These are phyloP conservation scores for Nicotiana paniculata DNA, from an alignment of 257 asterid species.

Conservation along the genomic window DNA sequence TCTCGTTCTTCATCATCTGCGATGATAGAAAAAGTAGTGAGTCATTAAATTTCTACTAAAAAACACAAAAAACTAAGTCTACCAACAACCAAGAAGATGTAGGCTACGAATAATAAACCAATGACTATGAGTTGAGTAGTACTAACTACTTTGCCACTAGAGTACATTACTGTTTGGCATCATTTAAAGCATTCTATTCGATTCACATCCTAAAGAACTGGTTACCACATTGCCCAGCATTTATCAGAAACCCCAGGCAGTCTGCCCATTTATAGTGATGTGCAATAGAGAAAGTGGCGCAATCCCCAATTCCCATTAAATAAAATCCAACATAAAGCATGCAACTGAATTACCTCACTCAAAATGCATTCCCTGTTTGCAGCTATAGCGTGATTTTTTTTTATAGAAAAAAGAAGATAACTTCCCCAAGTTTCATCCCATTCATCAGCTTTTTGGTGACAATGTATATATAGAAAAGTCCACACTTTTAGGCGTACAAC, in stretches of 20 bases:
- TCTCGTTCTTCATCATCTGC: constrained; percentile 82
- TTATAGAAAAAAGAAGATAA: too few species aligned
- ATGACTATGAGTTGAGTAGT: neutral
- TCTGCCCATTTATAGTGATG: neutral
- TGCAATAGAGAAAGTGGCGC: neutral
- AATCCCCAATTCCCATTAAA: too few species aligned
- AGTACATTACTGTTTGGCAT: neutral
- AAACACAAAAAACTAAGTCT: neutral
- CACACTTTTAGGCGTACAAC: too few species aligned
- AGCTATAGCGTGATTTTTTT: too few species aligned
- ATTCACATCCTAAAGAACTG: neutral
- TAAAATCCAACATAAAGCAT: too few species aligned
- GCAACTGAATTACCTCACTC: too few species aligned
- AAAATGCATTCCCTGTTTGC: too few species aligned
- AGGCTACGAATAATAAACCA: neutral
- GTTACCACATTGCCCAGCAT: neutral
- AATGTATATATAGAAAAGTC: too few species aligned
- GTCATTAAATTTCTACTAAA: neutral
- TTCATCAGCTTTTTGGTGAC: too few species aligned
- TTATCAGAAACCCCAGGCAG: neutral
- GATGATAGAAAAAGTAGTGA: neutral
- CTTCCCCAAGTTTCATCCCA: too few species aligned
- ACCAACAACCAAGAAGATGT: neutral
- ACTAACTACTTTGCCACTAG: neutral
- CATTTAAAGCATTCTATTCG: neutral